phyloP scores from a whole-genome alignment of 495 filamentous ascomycete genomes.

The Aspergillus hancockii region DNA sequence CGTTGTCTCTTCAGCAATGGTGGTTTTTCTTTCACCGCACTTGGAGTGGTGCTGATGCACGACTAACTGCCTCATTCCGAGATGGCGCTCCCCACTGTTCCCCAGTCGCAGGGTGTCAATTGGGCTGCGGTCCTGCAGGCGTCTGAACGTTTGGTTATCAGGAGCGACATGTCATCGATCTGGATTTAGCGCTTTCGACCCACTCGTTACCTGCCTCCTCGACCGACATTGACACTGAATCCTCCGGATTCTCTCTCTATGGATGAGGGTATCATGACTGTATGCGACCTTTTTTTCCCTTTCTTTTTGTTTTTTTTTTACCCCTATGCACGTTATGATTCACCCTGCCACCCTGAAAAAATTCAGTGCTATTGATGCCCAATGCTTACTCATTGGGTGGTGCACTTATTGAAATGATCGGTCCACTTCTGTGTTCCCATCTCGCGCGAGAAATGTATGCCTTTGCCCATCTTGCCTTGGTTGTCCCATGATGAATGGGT shows the following conservation, averaged over 20 bases:
- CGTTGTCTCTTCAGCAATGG: conserved; percentile 25
- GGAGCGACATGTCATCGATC: conserved; percentile 41
- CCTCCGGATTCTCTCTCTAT: not conserved
- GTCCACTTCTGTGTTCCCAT: conserved; percentile 24
- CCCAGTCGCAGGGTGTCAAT: conserved; percentile 18
- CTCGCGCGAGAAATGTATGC: conserved; percentile 25
- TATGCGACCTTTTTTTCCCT: conserved; percentile 1
- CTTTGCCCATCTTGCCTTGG: conserved; percentile 20
- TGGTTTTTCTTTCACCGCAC: conserved; percentile 18
- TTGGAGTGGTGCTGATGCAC: conserved; percentile 26
- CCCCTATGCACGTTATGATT: conserved; percentile 10
- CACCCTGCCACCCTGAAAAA: conserved; percentile 25
- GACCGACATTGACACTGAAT: conserved; percentile 1
- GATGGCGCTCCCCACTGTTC: conserved; percentile 25
- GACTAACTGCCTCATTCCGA: conserved; percentile 29
- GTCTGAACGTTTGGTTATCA: conserved; percentile 30
- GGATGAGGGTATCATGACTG: not conserved
- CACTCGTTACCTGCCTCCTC: conserved; percentile 16
- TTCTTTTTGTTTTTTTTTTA: conserved; percentile 13
- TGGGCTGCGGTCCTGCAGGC: conserved; percentile 22
- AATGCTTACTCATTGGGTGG: conserved; percentile 40
- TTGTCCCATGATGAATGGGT: conserved; percentile 30
- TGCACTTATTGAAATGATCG: conserved; percentile 28
- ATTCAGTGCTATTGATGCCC: conserved; percentile 41
- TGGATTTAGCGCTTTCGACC: conserved; percentile 26